These are phyloP conservation scores for Rhynchosporium secalis DNA, from an alignment of 2,329 filamentous ascomycete genomes.

Conservation along the genomic window DNA sequence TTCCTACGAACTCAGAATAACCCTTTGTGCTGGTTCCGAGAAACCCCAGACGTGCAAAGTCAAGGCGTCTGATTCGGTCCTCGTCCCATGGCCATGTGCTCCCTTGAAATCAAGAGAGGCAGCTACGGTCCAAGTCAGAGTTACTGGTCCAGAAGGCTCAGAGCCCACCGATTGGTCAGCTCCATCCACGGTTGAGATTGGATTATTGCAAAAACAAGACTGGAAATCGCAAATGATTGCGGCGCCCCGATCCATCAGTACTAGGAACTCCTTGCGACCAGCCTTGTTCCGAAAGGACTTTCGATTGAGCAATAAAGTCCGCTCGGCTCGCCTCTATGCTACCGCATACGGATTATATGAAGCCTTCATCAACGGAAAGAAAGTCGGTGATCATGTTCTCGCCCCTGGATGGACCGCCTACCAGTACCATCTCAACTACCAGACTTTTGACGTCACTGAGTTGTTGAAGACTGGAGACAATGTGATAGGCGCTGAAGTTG, in stretches of 20 bases:
- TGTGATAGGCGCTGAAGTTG: conserved; percentile 45
- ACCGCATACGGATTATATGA: conserved; percentile 41
- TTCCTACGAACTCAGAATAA: conserved; percentile 48
- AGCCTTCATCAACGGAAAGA: conserved; percentile 41
- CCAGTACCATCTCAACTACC: conserved; percentile 50
- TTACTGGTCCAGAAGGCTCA: conserved; percentile 27
- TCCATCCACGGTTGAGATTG: conserved; percentile 38
- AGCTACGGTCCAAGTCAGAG: conserved; percentile 37
- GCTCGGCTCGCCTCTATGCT: conserved; percentile 39
- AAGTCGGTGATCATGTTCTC: conserved; percentile 38
- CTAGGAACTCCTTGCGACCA: conserved; percentile 30
- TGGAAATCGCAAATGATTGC: conserved; percentile 19
- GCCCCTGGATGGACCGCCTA: conserved; percentile 49
- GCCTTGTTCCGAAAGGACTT: conserved; percentile 42
- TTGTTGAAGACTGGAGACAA: conserved; percentile 44
- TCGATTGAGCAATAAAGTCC: conserved; percentile 20
- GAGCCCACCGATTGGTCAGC: conserved; percentile 39
- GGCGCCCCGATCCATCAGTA: conserved; percentile 33
- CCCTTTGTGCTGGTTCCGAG: conserved; percentile 15
- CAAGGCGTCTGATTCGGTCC: conserved; percentile 40
- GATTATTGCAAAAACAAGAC: conserved; percentile 35
- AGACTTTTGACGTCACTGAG: conserved; percentile 52
- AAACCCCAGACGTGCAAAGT: conserved; percentile 17
- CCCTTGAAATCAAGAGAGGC: conserved; percentile 37
- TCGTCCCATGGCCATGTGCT: conserved; percentile 48